These are phyloP conservation scores for Ophiocordyceps sinensis DNA, from an alignment of 2,329 filamentous ascomycete species.

Conservation along the genomic window DNA sequence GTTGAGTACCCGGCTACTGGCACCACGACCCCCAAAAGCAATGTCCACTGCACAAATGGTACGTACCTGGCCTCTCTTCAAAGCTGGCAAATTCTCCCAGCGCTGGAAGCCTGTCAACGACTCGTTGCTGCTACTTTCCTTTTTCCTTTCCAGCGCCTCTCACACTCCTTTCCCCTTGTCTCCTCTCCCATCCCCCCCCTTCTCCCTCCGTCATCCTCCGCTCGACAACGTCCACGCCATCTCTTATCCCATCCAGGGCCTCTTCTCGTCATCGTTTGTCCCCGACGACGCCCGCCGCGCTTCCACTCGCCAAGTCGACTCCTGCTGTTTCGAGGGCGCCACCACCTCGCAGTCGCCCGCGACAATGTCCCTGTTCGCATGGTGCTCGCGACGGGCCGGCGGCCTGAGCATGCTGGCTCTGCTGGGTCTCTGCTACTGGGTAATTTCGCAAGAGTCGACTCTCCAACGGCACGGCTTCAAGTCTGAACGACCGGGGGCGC, in stretches of 20 bases:
- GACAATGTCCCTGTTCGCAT: slow-evolving; percentile 37
- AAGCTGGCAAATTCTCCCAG: neutral
- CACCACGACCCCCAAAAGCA: neutral
- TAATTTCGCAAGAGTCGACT: slow-evolving; percentile 35
- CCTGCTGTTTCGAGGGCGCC: neutral
- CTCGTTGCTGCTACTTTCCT: slow-evolving; percentile 1
- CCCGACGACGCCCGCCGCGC: neutral
- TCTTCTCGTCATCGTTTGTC: neutral
- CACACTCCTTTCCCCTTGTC: neutral
- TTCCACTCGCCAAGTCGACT: neutral
- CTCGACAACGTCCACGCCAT: neutral
- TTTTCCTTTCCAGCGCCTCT: neutral
- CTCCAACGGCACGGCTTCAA: slow-evolving; percentile 28
- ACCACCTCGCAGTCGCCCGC: neutral
- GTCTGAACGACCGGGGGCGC: slow-evolving; percentile 23
- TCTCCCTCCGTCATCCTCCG: neutral
- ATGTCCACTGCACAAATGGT: neutral
- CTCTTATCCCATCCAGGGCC: neutral
- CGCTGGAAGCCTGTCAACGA: neutral
- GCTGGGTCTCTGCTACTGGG: slow-evolving; percentile 36
- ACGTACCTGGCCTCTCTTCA: neutral
- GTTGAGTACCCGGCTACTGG: neutral
- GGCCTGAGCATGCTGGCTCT: slow-evolving; percentile 39
- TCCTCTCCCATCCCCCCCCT: neutral
- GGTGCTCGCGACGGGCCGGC: slow-evolving; percentile 38